These are phyloP conservation scores for Arthrocladium fulminans DNA, from an alignment of 2,329 filamentous ascomycete genomes.

Conservation along the genomic window DNA sequence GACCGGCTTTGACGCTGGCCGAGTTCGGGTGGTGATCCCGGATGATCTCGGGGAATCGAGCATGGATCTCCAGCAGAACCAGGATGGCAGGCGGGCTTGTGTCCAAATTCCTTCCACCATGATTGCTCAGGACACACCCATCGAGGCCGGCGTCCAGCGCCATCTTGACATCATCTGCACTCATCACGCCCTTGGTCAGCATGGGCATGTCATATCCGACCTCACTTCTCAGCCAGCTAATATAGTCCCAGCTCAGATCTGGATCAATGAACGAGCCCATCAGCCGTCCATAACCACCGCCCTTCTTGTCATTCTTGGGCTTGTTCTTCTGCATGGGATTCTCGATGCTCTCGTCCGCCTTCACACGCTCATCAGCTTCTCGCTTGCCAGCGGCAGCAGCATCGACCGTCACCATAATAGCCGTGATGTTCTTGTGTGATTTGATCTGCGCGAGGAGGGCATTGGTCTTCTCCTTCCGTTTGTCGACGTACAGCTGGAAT, in stretches of 20 bases:
- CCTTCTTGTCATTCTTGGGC: slow-evolving; percentile 44
- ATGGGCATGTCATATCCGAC: slow-evolving; percentile 41
- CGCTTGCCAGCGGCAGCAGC: slow-evolving; percentile 41
- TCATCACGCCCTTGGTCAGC: slow-evolving; percentile 51
- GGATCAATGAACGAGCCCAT: slow-evolving; percentile 49
- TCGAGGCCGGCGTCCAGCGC: slow-evolving; percentile 45
- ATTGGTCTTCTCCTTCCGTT: slow-evolving; percentile 41
- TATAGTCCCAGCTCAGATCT: slow-evolving; percentile 45
- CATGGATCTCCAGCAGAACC: slow-evolving; percentile 45
- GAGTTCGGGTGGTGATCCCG: slow-evolving; percentile 26
- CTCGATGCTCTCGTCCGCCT: slow-evolving; percentile 36
- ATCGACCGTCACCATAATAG: slow-evolving; percentile 24
- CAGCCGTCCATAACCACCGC: slow-evolving; percentile 45
- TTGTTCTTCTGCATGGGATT: slow-evolving; percentile 23
- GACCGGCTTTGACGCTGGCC: slow-evolving; percentile 15
- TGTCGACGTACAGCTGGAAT: slow-evolving; percentile 50
- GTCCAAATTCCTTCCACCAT: slow-evolving; percentile 51
- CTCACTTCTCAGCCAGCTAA: slow-evolving; percentile 43
- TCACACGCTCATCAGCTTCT: slow-evolving; percentile 50
- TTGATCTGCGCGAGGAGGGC: slow-evolving; percentile 35
- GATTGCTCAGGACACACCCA: slow-evolving; percentile 51
- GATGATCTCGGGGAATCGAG: slow-evolving; percentile 43
- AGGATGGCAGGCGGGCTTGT: slow-evolving; percentile 43
- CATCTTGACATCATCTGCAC: slow-evolving; percentile 46
- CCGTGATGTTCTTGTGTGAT: slow-evolving; percentile 19